Base-by-base conservation (phyloP, 2,329 filamentous ascomycete species). In the Aspergillus candidus region DNA sequence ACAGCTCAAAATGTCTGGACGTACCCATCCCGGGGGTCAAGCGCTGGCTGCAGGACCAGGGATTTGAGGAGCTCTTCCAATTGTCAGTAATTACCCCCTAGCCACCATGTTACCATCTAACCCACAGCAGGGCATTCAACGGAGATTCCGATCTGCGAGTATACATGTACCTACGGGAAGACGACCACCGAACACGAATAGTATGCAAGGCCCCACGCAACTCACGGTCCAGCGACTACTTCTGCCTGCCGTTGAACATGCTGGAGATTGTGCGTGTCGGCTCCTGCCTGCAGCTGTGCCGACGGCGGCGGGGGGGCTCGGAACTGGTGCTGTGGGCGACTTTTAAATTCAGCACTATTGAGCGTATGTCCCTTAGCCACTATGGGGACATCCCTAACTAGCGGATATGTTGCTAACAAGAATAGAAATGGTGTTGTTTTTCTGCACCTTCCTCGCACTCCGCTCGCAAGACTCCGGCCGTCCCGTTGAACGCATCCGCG, bases 371-470 rank as follows among this genome's bases (percentile, higher is more conserved):
- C 14, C 12, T 3, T 15, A 15, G 4, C 15, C 15, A 15, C 15
- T 4, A 15, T 4, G 15, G 15, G 15, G 15, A 15, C 15, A 15
- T 11, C 35, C 41, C 8, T 12, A 4, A 30, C 31, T 32, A 22
- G n/a, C 6, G 15, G 6, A 18, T 4, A 10, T 10, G 15, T 31
- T 2, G 17, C 45, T 53, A 30, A 53, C 35, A 7, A 27, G 11
- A 27, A 4, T 36, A 77, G 74, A 69, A 38, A 74, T 81, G 72
- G 74, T 78, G 3, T 56, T 78, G 1, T 80, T 81, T 59, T 78
- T 76, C 56, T 75, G 71, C 48, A 74, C 74, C 0, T 73, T 79
- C 43, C 59, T 80, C 8, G 77, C 77, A 1, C 72, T 82, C 61
- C 79, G 80, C 48, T 70, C 72, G 7, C 77, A 81, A 53, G 78